Evolutionary conservation across 129 eudicot genomes (phyloP).

Genomic region (Gnaphalium uliginosum): DNA sequence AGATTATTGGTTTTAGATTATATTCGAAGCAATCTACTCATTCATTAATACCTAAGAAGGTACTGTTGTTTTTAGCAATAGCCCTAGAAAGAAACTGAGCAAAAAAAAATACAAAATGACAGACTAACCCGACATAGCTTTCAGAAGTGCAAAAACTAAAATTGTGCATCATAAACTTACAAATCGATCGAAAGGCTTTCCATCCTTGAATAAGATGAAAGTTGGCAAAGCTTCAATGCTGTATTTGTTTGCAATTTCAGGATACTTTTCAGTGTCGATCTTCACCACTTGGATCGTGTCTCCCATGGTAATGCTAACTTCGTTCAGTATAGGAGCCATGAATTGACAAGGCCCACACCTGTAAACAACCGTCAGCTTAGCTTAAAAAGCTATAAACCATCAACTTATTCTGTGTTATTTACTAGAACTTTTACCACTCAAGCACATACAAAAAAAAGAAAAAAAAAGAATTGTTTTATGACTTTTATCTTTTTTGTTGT

Average conservation of each 20-base stretch:
- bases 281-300: slow-evolving; percentile 78
- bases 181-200: slow-evolving; percentile 81
- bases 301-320: slow-evolving; percentile 62
- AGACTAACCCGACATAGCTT: background rate
- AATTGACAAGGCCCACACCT: slow-evolving; percentile 99
- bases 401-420: background rate
- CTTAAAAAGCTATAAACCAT: background rate
- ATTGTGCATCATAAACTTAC: slow-evolving; percentile 52
- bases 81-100: too few relatives aligned
- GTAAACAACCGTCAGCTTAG: background rate
- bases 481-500: too few relatives aligned
- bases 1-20: too few relatives aligned
- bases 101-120: background rate
- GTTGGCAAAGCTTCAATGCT: slow-evolving; percentile 92
- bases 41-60: background rate
- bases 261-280: slow-evolving; percentile 94
- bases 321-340: slow-evolving; percentile 87
- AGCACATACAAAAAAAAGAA: too few relatives aligned
- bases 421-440: too few relatives aligned
- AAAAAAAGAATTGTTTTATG: too few relatives aligned
- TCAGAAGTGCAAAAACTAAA: background rate
- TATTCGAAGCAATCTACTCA: too few relatives aligned
- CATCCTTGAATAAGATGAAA: slow-evolving; percentile 86
- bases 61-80: too few relatives aligned
- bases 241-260: slow-evolving; percentile 73